Base-by-base conservation (phyloP, 2,329 filamentous ascomycete genomes). In the Nothomitra cinnamomea region DNA sequence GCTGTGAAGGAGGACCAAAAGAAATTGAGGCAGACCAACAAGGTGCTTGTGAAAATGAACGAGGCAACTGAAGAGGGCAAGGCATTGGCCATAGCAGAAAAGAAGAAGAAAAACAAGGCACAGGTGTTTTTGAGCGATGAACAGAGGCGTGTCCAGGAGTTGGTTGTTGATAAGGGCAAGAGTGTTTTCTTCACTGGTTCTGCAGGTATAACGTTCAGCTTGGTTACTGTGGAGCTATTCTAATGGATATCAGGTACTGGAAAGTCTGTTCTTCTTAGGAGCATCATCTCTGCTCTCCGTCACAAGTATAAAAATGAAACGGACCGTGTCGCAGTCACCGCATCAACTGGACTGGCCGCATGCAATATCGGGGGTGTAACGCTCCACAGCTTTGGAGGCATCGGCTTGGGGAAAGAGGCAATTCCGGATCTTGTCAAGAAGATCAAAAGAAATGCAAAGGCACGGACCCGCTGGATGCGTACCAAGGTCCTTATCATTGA, bases 151-250 rank as follows among this genome's bases (percentile, higher is more conserved):
- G 87, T 98, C 10, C 72, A 94, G 55, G 80, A 87, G 47, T 72
- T 95, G 19, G 90, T 98, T 8, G 77, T 87, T 6, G 78, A 92
- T 21, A 72, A 85, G 58, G 78, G 78, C 56, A 83, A 88, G 65
- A 96, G 90, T 61, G 89, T 95, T 1, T 98, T 98, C 71, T 98
- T 98, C 66, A 98, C 92, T 1, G 92, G 92, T 60, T 94, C 92
- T 56, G 92, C 92, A 55, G 88, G 84, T 69, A 59, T 38, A 64
- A 58, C 41, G 2, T 35, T 13, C 48, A n/a, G 5, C 8, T 24
- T 17, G 15, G 3, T 43, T 51, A 15, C 12, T 19, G 51, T n/a
- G 52, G 13, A n/a, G 22, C 60, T 24, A 24, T 17, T 45, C 56
- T 57, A 56, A 53, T 56, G 15, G 2, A 21, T 22, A 22, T 36